Percentiles rank a stretch among this genome's conserved stretches.
Conservation (phyloP, 805 yeast genomes). For the Sungouiozyma ichnusensis region DNA sequence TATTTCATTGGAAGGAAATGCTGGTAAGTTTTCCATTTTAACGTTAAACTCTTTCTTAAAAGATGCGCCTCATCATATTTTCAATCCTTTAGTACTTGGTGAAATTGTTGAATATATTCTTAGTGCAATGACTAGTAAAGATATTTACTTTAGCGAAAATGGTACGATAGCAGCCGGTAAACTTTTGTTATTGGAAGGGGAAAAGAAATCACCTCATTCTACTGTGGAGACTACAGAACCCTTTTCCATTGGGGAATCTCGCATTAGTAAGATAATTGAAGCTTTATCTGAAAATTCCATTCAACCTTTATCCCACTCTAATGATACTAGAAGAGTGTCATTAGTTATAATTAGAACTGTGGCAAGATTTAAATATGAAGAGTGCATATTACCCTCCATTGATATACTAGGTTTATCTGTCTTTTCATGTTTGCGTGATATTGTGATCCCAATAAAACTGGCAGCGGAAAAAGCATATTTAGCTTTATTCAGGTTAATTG, state of each 20-base stretch:
- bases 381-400: constrained; percentile 41
- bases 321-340: constrained; percentile 71
- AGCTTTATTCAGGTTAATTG: constrained; percentile 60
- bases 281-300: constrained; percentile 41
- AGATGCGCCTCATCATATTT: constrained; percentile 60
- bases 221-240: constrained; percentile 20
- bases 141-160: constrained; percentile 57
- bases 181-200: constrained; percentile 44
- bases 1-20: constrained; percentile 32
- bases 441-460: constrained; percentile 80
- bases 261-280: constrained; percentile 34
- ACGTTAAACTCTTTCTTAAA: constrained; percentile 71
- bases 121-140: constrained; percentile 31
- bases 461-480: constrained; percentile 90
- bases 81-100: constrained; percentile 39
- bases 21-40: constrained; percentile 54
- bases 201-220: constrained; percentile 29
- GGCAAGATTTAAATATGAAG: constrained; percentile 48
- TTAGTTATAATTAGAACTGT: constrained; percentile 68
- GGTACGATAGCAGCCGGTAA: constrained; percentile 78
- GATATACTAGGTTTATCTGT: constrained; percentile 59
- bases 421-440: constrained; percentile 75
- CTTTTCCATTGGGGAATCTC: constrained; percentile 35
- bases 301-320: constrained; percentile 49
- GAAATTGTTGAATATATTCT: constrained; percentile 42